phyloP scores from a whole-genome alignment of 163 green algal species.

The Prototheca cutis region DNA sequence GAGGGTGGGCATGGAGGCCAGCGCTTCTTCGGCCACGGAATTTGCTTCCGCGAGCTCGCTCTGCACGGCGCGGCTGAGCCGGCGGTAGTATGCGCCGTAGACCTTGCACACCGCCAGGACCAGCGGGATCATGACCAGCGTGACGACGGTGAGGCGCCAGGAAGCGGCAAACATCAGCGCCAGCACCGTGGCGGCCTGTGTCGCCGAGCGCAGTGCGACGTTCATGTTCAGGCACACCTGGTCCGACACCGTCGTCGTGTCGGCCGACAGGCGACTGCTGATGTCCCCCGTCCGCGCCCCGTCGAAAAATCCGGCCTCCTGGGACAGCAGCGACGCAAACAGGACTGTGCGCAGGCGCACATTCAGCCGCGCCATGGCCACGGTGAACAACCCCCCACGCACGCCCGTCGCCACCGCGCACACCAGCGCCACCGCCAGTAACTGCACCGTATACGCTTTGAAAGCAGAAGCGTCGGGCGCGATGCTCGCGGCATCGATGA shows the following conservation, averaged over 20 bases:
- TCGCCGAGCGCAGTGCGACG: slow-evolving; percentile 53
- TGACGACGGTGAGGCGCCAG: slow-evolving; percentile 76
- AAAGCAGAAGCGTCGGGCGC: slow-evolving; percentile 47
- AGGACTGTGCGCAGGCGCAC: slow-evolving; percentile 58
- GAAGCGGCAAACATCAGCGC: slow-evolving; percentile 70
- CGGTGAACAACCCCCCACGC: slow-evolving; percentile 65
- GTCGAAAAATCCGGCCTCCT: slow-evolving; percentile 84
- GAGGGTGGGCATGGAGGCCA: slow-evolving; percentile 53
- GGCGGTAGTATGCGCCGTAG: slow-evolving; percentile 64
- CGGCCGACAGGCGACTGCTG: slow-evolving; percentile 53
- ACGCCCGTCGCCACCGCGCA: slow-evolving; percentile 52
- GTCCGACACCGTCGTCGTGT: slow-evolving; percentile 70
- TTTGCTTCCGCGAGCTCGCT: slow-evolving; percentile 66
- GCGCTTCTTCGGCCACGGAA: slow-evolving; percentile 61
- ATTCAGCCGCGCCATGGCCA: slow-evolving; percentile 65
- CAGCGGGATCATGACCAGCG: slow-evolving; percentile 71
- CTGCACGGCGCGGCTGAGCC: slow-evolving; percentile 61
- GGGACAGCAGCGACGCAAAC: slow-evolving; percentile 51
- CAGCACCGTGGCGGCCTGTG: slow-evolving; percentile 60
- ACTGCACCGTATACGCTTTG: slow-evolving; percentile 31
- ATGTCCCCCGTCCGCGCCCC: slow-evolving; percentile 62
- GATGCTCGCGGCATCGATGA: slow-evolving; percentile 74
- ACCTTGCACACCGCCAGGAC: slow-evolving; percentile 56
- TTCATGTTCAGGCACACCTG: slow-evolving; percentile 75
- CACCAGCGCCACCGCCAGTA: slow-evolving; percentile 46